Conservation (phyloP, 2,329 filamentous ascomycete genomes). For the Fusarium aywerte region DNA sequence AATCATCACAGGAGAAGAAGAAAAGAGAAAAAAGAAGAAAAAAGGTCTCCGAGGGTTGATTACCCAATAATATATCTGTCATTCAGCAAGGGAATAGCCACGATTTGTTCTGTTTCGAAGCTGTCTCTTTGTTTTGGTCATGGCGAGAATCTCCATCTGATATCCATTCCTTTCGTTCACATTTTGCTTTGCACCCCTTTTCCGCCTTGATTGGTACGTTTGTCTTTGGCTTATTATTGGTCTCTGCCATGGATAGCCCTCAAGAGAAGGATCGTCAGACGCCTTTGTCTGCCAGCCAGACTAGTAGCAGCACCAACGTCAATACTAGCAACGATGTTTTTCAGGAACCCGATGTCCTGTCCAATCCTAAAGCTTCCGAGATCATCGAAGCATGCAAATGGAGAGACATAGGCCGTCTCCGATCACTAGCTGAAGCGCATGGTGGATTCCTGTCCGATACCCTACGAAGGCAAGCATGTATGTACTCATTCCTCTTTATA, state of each 20-base stretch:
- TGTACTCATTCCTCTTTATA: conserved; percentile 52
- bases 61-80: not conserved
- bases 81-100: conserved; percentile 2
- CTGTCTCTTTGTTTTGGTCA: conserved; percentile 13
- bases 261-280: conserved; percentile 22
- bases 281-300: conserved; percentile 17
- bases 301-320: conserved; percentile 19
- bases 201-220: not conserved
- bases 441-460: conserved; percentile 76
- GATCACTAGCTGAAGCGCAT: conserved; percentile 67
- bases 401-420: conserved; percentile 66
- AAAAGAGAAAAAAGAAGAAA: no score
- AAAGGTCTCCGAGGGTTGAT: not conserved
- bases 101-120: not conserved
- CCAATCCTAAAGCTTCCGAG: conserved; percentile 51
- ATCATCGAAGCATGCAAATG: conserved; percentile 67
- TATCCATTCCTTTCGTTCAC: conserved; percentile 9
- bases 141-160: conserved; percentile 26
- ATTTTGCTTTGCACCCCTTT: not conserved
- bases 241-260: conserved; percentile 21
- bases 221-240: conserved; percentile 7
- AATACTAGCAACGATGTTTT: conserved; percentile 27
- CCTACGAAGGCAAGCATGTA: conserved; percentile 81
- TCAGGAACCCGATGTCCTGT: conserved; percentile 26
- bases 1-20: conserved; percentile 2